Base-by-base conservation (phyloP, 23 red algal species). In the Gracilaria caudata region DNA sequence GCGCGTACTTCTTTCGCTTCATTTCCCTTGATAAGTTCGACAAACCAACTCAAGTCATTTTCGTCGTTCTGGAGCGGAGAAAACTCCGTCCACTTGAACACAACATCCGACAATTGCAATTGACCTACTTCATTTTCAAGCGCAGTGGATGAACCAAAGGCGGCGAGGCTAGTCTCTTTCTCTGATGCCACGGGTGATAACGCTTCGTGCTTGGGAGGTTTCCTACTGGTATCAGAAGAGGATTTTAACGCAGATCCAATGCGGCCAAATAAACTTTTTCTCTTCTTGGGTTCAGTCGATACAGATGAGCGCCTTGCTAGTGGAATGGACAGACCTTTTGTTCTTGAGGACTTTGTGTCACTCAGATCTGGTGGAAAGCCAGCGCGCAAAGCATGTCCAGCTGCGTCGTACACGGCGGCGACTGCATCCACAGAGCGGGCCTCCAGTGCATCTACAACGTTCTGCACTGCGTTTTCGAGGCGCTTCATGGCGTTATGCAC, bases 371-470 rank as follows among this genome's bases (percentile, higher is more conserved):
- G 38, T 19, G 85, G 68, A 51, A 60, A 21, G 7, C 79, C 84
- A 16, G 49, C 55, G 36, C 49, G 72, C 28, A 89, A 77, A 5
- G 68, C 85, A 44, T 79, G 44, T 28, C 87, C 87, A 81, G 87
- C 87, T 55, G 78, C 75, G 12, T 81, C 87, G 65, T 91, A 91
- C 20, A 81, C 87, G 25, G 63, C 64, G 44, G 77, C 65, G 28
- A 91, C 46, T 54, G 87, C 87, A 37, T 40, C 64, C 20, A 76
- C 43, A 76, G 51, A 75, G 28, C 87, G 75, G 10, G 57, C 51
- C 7, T 56, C 78, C 16, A 91, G 64, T 51, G 37, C 75, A 16
- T 44, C 36, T 19, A 38, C 59, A 9, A 81, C 46, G 23, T 60
- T 47, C 9, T 39, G 26, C 34, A 91, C 77, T 0, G 87, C 65